Evolutionary conservation across 441 rosid species (phyloP).

Genomic region (Gossypium gossypioides): DNA sequence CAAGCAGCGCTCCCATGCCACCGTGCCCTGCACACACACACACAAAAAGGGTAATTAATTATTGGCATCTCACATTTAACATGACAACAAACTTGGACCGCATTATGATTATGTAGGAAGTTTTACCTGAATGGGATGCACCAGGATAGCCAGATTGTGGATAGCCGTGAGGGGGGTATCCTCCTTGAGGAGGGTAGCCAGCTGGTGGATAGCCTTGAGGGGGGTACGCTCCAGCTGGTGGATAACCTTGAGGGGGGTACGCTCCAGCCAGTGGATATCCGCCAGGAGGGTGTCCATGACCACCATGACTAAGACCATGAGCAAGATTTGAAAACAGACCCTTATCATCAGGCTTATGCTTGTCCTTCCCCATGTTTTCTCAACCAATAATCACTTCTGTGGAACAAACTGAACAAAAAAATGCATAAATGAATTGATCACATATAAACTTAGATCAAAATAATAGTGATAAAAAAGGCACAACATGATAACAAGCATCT

Average conservation of each 20-base stretch:
- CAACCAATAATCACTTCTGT: not conserved
- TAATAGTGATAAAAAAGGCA: not conserved
- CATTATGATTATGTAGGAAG: too few species aligned
- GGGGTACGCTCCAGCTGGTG: slow-evolving; percentile 10
- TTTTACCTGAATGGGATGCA: slow-evolving; percentile 14
- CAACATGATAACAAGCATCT: not conserved
- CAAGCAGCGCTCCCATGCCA: not conserved
- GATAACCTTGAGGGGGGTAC: slow-evolving; percentile 18
- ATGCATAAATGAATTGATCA: not conserved
- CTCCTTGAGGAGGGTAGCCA: slow-evolving; percentile 8
- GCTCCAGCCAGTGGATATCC: slow-evolving; percentile 6
- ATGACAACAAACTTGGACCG: not conserved
- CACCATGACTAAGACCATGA: not conserved
- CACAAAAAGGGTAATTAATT: not conserved
- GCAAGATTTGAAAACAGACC: slow-evolving; percentile 9
- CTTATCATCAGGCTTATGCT: slow-evolving; percentile 9
- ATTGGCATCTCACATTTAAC: not conserved
- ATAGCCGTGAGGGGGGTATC: slow-evolving; percentile 5
- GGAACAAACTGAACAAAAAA: not conserved
- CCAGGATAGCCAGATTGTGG: not conserved
- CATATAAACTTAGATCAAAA: not conserved
- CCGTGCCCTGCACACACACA: slow-evolving; percentile 2
- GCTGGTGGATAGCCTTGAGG: slow-evolving; percentile 15
- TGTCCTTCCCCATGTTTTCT: slow-evolving; percentile 13
- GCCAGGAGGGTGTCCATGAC: slow-evolving; percentile 1